These are phyloP conservation scores for Tilletia indica DNA, from an alignment of 1,284 basidiomycete species.

Conservation along the genomic window DNA sequence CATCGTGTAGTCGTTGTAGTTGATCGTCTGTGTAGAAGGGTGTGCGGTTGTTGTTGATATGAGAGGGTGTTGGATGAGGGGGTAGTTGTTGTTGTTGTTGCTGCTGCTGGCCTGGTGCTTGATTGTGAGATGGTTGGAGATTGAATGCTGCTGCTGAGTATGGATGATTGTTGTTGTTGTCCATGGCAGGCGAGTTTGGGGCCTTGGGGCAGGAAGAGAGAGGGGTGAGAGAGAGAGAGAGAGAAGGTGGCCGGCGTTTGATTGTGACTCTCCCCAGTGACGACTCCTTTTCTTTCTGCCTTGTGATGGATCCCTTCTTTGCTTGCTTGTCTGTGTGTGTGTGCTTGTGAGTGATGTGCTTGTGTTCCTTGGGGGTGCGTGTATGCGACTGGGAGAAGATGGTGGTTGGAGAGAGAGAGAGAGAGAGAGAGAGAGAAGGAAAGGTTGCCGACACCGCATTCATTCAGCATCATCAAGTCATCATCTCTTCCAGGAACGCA, in stretches of 20 bases:
- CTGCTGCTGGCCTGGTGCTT: not conserved
- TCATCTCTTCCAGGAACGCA: no score
- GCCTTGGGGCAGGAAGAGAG: constrained; percentile 26
- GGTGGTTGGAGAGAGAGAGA: no score
- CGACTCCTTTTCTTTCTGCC: not conserved
- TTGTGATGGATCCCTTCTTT: not conserved
- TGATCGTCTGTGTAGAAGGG: no score
- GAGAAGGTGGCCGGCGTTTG: constrained; percentile 44
- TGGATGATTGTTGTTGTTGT: constrained; percentile 17
- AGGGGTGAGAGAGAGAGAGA: constrained; percentile 39
- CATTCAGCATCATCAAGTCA: no score
- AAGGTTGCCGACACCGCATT: no score
- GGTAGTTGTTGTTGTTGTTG: constrained; percentile 10
- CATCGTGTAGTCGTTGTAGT: not conserved
- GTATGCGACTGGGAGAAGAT: no score
- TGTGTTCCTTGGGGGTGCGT: not conserved
- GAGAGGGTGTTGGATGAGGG: no score
- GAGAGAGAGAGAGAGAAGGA: no score
- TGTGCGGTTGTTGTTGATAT: no score
- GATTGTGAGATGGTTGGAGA: not conserved
- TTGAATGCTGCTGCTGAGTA: not conserved
- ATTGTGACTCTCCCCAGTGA: not conserved
- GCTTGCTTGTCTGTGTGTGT: not conserved
- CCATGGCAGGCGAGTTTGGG: constrained; percentile 24
- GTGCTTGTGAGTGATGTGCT: not conserved